These are phyloP conservation scores for Chlorella sp. DNA, from an alignment of 139 green algal species.

Conservation along the genomic window DNA sequence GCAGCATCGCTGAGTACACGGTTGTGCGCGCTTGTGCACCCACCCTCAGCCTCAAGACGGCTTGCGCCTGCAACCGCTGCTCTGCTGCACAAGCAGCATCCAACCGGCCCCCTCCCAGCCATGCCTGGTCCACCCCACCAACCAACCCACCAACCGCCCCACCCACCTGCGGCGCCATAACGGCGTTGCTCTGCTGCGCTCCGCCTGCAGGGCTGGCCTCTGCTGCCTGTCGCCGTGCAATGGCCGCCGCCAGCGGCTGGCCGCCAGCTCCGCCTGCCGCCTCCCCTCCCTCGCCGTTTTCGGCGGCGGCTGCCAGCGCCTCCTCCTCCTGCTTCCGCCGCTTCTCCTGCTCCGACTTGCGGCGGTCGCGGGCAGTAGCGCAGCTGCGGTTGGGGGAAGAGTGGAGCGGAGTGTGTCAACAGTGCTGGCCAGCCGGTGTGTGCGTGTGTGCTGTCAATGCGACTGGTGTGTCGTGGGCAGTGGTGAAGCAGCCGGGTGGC, in stretches of 20 bases:
- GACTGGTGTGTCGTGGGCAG: too few relatives aligned
- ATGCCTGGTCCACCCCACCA: too few relatives aligned
- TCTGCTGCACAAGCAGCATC: too few relatives aligned
- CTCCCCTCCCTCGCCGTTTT: not conserved
- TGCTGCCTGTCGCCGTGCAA: not conserved
- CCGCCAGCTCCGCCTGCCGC: not conserved
- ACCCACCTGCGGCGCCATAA: slow-evolving; percentile 25
- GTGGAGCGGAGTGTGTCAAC: too few relatives aligned
- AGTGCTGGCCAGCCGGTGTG: too few relatives aligned
- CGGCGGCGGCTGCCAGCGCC: not conserved
- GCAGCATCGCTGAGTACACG: too few relatives aligned
- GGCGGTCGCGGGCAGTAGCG: slow-evolving; percentile 19
- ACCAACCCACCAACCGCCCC: not conserved
- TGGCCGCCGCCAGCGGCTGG: not conserved
- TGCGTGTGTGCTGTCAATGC: too few relatives aligned
- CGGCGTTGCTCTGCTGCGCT: not conserved
- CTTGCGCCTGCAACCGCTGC: too few relatives aligned
- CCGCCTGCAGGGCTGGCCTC: not conserved
- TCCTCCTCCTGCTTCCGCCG: not conserved
- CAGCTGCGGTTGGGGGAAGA: not conserved
- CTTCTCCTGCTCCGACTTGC: slow-evolving; percentile 24
- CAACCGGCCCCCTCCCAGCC: too few relatives aligned
- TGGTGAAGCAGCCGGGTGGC: too few relatives aligned
- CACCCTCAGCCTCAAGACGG: too few relatives aligned
- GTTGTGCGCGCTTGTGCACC: too few relatives aligned